Base-by-base conservation (phyloP, 2,329 filamentous ascomycete genomes). In the Botrytis hyacinthi region DNA sequence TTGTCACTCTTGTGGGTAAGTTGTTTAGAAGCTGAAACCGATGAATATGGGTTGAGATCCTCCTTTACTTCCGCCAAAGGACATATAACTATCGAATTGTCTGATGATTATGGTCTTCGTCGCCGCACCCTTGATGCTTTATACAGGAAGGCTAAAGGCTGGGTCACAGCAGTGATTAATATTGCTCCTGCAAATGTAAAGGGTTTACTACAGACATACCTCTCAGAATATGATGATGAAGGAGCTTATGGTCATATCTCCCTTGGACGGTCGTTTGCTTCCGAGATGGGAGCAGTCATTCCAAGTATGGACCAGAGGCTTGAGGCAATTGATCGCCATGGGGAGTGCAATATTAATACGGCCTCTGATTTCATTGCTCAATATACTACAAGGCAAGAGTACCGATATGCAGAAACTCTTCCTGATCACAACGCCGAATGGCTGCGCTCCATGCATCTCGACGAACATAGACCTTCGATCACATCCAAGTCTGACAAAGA, bases 291-390 rank as follows among this genome's bases (percentile, higher is more conserved):
- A 5, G 93, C 93, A 14, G 86, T 92, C 26, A 93, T 99, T 73
- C 95, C 97, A 8, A 87, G 88, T 8, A 95, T 92, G 16, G 95
- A 99, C 81, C 94, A 97, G 80, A 90, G 94, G 76, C 86, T 99
- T 60, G 91, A 89, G 78, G 95, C 93, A 10, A 90, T 99, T 67
- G 93, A 97, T 77, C 88, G 87, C 51, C 88, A 93, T 76, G 90
- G 92, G 29, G 89, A 91, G 66, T 89, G 89, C 71, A 89, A 89
- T 75, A 91, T 98, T 81, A 97, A 98, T 81, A 94, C 95, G 18
- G 94, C 93, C 0, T 98, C 96, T 3, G 95, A 98, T 81, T 97
- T 99, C 79, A 90, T 99, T 80, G 94, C 96, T 2, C 95, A 99
- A 80, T 99, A 99, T 81, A 98, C 95, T 5, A 97, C 94, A 40